Evolutionary conservation across 2,329 filamentous ascomycete species (phyloP).

Genomic region (Chaetomiaceae sp.): DNA sequence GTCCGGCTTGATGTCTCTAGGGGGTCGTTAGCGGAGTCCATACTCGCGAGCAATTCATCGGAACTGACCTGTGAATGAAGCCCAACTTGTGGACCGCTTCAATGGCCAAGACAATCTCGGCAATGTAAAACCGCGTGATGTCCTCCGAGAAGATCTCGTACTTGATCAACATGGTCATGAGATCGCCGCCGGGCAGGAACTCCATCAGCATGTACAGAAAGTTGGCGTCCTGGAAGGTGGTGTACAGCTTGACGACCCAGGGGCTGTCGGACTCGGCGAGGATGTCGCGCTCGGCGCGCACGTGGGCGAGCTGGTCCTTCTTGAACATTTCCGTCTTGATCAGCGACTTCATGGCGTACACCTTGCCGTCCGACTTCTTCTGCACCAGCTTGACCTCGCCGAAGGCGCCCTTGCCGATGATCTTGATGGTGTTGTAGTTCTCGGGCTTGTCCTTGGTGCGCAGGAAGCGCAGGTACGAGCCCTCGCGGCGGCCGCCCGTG

Average conservation of each 20-base stretch:
- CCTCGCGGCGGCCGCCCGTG: constrained; percentile 80
- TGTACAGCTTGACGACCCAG: constrained; percentile 98
- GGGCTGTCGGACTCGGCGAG: constrained; percentile 98
- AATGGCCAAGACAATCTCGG: constrained; percentile 95
- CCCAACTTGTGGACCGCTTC: constrained; percentile 97
- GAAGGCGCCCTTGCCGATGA: constrained; percentile 98
- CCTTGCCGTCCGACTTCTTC: constrained; percentile 92
- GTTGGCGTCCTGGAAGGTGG: constrained; percentile 93
- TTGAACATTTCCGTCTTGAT: constrained; percentile 99
- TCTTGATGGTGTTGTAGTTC: constrained; percentile 95
- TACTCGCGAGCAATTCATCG: not conserved
- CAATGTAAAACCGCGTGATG: constrained; percentile 98
- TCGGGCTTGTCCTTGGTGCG: constrained; percentile 88
- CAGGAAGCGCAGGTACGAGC: constrained; percentile 88
- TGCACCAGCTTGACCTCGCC: constrained; percentile 97
- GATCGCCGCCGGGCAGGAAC: constrained; percentile 92
- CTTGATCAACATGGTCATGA: constrained; percentile 99
- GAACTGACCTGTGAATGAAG: constrained; percentile 88
- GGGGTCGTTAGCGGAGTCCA: not conserved
- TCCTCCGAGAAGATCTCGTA: constrained; percentile 99
- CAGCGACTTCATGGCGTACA: constrained; percentile 96
- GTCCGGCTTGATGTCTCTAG: constrained; percentile 93
- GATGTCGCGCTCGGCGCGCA: constrained; percentile 95
- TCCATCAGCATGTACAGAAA: constrained; percentile 99
- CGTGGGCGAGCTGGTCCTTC: constrained; percentile 95